Evolutionary conservation across 805 yeast genomes (phyloP), one percentile per base, ranked within the genome.

Genomic region (Pichia thaimueangensis): DNA sequence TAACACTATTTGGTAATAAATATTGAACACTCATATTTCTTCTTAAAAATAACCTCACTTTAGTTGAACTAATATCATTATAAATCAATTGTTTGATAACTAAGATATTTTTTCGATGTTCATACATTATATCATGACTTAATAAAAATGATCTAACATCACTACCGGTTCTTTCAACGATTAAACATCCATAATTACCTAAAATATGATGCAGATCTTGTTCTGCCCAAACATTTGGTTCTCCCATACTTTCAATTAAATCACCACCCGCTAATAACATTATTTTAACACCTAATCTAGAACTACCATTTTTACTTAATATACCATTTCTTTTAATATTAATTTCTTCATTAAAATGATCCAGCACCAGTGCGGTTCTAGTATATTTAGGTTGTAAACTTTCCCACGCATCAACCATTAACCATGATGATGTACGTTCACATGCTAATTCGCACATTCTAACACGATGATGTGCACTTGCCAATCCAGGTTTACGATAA

Each of bases 371-470:
- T 2, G 97, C 97, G 0, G 98, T 93, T 52, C 98, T 74, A 22
- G 95, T 87, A 62, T 93, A 93, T 35, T 79, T 73, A 1, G 86
- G 85, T 63, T 93, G 98, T 47, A 93, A 69, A 3, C 94, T 82
- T 66, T 93, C 98, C 98, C 98, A 93, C 1, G 97, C 97, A 62
- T 93, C 98, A 23, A 93, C 98, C 98, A 93, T 93, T 30, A 93
- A 71, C 98, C 98, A 93, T 22, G 91, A 80, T 4, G 93, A 80
- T 0, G 98, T 93, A 56, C 98, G 73, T 59, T 93, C 98, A 63
- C 98, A 89, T 0, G 97, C 97, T 57, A 93, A 71, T 61, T 93
- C 98, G 64, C 98, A 88, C 98, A 93, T 93, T 41, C 97, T 73
- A 10, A 93, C 98, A 45, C 98, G 76, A 62, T 93, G 96, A 48